phyloP scores from a whole-genome alignment of 1,139 yeast species.

The Yamadazyma conglobata region DNA sequence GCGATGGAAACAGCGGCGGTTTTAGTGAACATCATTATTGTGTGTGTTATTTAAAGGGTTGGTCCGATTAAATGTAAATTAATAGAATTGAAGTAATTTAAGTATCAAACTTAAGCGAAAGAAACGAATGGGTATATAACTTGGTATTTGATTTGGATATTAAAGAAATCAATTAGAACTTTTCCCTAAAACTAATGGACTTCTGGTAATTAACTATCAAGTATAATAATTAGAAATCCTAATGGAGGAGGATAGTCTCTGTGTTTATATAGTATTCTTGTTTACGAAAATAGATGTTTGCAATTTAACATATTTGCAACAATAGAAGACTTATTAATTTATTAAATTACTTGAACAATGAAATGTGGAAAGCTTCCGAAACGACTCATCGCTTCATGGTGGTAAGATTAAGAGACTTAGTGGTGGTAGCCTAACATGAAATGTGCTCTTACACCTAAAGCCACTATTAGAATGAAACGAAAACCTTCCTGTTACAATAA shows the following conservation, averaged over 20 bases:
- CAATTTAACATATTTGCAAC: too few species aligned
- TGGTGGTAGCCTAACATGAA: too few species aligned
- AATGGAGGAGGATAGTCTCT: too few species aligned
- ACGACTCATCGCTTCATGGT: too few species aligned
- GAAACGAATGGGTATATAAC: slow-evolving; percentile 6
- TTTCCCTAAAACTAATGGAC: slow-evolving; percentile 14
- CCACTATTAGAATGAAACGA: too few species aligned
- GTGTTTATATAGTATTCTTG: background rate
- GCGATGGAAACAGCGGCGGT: slow-evolving; percentile 16
- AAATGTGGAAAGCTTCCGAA: too few species aligned
- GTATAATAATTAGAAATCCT: too few species aligned
- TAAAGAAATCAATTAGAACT: slow-evolving; percentile 9
- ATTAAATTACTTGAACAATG: too few species aligned
- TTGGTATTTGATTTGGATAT: slow-evolving; percentile 2
- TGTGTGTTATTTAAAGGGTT: slow-evolving; percentile 2
- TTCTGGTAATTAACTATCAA: slow-evolving; percentile 1
- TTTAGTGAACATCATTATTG: slow-evolving; percentile 16
- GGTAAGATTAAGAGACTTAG: too few species aligned
- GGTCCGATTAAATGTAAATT: slow-evolving; percentile 2
- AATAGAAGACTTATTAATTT: too few species aligned
- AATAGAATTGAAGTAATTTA: slow-evolving; percentile 6
- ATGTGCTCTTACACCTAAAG: too few species aligned
- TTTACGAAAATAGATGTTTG: background rate
- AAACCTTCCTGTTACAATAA: too few species aligned
- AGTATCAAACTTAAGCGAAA: slow-evolving; percentile 8